These are phyloP conservation scores for Ophiocordyceps camponoti-rufipedis DNA, from an alignment of 2,329 filamentous ascomycete genomes.

Conservation along the genomic window DNA sequence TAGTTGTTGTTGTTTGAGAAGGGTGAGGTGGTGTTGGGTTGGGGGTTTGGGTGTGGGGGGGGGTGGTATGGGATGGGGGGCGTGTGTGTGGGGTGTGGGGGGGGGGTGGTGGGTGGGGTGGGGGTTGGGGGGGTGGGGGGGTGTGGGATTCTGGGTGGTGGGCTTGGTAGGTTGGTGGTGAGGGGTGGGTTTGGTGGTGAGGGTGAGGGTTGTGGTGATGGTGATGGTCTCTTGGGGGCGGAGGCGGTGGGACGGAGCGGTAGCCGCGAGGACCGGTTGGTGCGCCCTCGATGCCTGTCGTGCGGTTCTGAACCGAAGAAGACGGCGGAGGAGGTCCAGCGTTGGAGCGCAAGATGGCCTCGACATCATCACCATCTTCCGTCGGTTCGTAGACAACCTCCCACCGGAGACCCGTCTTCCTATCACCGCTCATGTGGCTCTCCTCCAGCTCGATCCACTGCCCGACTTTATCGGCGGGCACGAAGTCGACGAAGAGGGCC, in stretches of 20 bases:
- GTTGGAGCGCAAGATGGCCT: constrained; percentile 16
- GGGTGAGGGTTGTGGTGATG: background rate
- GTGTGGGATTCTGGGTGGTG: no score
- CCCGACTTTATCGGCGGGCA: constrained; percentile 55
- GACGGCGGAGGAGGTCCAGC: constrained; percentile 1
- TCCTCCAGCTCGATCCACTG: constrained; percentile 61
- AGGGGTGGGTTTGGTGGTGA: background rate
- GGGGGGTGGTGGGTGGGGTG: no score
- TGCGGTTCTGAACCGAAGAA: background rate
- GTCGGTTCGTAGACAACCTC: constrained; percentile 53
- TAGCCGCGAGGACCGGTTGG: constrained; percentile 17
- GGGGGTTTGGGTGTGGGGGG: no score
- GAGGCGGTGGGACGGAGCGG: constrained; percentile 9
- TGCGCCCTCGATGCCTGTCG: constrained; percentile 12
- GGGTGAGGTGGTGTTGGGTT: no score
- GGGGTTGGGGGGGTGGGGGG: no score
- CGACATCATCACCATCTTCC: constrained; percentile 21
- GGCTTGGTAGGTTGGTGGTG: no score
- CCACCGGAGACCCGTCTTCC: constrained; percentile 34
- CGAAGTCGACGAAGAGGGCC: constrained; percentile 73
- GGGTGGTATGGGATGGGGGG: no score
- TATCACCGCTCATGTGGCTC: constrained; percentile 22
- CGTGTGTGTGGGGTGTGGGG: no score
- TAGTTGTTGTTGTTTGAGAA: no score
- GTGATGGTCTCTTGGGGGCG: constrained; percentile 13